Evolutionary conservation across 225 moss, liverwort and hornwort species (phyloP).

Genomic region (Pseudisothecium myosuroides): DNA sequence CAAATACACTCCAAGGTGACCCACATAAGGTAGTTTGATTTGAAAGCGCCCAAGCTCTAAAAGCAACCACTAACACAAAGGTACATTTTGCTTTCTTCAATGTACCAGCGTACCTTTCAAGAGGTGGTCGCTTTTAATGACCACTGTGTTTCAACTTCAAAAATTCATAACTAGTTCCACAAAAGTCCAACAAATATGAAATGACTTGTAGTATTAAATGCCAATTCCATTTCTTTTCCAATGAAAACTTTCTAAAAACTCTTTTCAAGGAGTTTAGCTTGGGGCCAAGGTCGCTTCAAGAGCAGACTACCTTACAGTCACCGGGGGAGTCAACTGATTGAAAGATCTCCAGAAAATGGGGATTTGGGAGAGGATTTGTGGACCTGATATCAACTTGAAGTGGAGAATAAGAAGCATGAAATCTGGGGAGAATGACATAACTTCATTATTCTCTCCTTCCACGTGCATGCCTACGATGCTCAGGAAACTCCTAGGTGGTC

Average conservation of each 20-base stretch:
- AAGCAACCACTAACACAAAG: too few relatives aligned
- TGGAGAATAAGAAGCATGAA: slow-evolving; percentile 12
- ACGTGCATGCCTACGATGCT: not conserved
- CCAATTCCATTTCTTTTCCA: not conserved
- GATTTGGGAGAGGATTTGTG: slow-evolving; percentile 10
- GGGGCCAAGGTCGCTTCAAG: too few relatives aligned
- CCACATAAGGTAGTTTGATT: too few relatives aligned
- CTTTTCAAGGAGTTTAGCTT: not conserved
- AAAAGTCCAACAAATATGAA: not conserved
- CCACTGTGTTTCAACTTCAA: not conserved
- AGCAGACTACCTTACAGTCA: too few relatives aligned
- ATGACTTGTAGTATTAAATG: not conserved
- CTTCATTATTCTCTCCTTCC: not conserved
- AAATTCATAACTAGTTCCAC: not conserved
- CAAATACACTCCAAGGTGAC: too few relatives aligned
- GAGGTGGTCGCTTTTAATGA: rapidly evolving
- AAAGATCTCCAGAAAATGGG: not conserved
- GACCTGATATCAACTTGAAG: not conserved
- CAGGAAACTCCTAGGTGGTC: not conserved
- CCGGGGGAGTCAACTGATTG: not conserved
- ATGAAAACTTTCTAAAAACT: not conserved
- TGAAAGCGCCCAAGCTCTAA: too few relatives aligned
- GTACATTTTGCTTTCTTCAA: too few relatives aligned
- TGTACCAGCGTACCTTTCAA: too few relatives aligned
- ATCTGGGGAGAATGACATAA: slow-evolving; percentile 1